Evolutionary conservation across 495 filamentous ascomycete species (phyloP).

Genomic region (Neurospora discreta): DNA sequence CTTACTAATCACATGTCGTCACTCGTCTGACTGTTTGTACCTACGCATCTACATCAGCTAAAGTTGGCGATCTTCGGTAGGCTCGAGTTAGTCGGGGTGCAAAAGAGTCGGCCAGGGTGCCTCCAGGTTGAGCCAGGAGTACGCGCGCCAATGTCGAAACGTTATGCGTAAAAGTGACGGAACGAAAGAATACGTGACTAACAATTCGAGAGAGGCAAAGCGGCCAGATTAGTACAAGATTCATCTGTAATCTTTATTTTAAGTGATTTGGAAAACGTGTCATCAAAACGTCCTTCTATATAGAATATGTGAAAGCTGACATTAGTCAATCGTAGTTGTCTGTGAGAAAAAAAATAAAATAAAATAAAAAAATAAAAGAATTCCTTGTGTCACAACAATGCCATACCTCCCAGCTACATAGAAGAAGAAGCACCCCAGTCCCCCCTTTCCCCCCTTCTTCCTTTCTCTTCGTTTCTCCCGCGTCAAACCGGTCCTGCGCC

Average conservation of each 20-base stretch:
- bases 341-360: too few relatives aligned
- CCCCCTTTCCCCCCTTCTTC: too few relatives aligned
- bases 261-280: too few relatives aligned
- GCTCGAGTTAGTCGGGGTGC: neutral
- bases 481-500: neutral
- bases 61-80: neutral
- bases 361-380: too few relatives aligned
- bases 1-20: neutral
- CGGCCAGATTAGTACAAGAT: neutral
- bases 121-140: neutral
- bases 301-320: too few relatives aligned
- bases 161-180: neutral
- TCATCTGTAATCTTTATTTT: neutral
- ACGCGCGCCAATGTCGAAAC: neutral
- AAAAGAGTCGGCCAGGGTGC: neutral
- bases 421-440: neutral
- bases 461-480: neutral
- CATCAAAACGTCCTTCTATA: too few relatives aligned
- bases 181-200: neutral
- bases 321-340: too few relatives aligned
- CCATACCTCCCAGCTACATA: neutral
- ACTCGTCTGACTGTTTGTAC: neutral
- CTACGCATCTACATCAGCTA: neutral
- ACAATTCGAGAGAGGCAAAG: neutral
- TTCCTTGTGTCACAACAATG: neutral